Evolutionary conservation across 306 rosid genomes (phyloP), one percentile per base, ranked within the genome.

Genomic region (Acacia acuminata): DNA sequence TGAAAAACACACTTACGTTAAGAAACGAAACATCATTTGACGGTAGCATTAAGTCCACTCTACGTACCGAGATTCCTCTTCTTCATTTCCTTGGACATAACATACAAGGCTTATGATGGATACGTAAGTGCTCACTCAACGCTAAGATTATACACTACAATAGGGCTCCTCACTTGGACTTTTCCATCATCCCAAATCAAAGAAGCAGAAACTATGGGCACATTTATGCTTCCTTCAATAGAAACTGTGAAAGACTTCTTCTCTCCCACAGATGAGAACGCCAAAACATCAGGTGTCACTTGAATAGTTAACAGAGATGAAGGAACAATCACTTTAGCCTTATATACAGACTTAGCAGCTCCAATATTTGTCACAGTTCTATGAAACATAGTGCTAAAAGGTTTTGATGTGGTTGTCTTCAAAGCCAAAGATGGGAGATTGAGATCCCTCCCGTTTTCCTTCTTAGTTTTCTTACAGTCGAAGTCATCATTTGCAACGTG

Each of bases 371-470:
- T 63, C 0, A 40, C 56, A 38, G 64, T 73, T 20, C 64, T 73
- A 3, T 30, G 14, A 32, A 73, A 73, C 12, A 5, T 32, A n/a
- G 25, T 19, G 6, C 13, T 36, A 3, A 22, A 60, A 10, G 15
- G 25, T 22, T 2, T 22, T 60, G 65, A 8, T 14, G 11, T 10
- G 32, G 4, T 60, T 22, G 15, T 65, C 8, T 32, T 14, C 19
- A 16, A 40, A 10, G 85, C 85, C 8, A 87, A 83, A 1, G 88
- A 79, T 56, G 90, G 92, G 27, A 85, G 80, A 47, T 85, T 89
- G 20, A 89, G n/a, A 73, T 89, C 70, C 10, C 56, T 48, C 19
- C 19, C 53, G 14, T 48, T 48, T 48, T 48, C 17, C 53, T 48
- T 48, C 53, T 48, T 14, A 12, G 53, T 48, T 48, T 48, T 48